Conservation (phyloP, 805 yeast genomes). For the Cyberlindnera bimundalis region DNA sequence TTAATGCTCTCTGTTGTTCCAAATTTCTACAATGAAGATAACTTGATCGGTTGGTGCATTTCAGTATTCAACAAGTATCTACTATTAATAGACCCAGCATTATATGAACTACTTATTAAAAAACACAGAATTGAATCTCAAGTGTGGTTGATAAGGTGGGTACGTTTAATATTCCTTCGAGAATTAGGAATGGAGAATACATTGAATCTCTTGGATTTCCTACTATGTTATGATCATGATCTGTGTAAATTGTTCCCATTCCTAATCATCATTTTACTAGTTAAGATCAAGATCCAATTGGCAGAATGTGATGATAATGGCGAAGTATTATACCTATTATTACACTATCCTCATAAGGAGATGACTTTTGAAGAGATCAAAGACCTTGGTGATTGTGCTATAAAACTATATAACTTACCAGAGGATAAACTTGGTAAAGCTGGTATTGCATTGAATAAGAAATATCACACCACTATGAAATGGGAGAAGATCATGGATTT, state of each 20-base stretch:
- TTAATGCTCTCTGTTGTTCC: constrained; percentile 41
- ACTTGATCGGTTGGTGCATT: constrained; percentile 40
- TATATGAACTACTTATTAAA: constrained; percentile 42
- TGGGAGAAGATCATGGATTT: constrained; percentile 39
- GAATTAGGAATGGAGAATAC: constrained; percentile 41
- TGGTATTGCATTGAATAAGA: constrained; percentile 40
- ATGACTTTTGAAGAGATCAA: constrained; percentile 29
- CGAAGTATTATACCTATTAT: constrained; percentile 41
- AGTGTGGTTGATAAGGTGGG: constrained; percentile 50
- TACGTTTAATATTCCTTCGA: constrained; percentile 41
- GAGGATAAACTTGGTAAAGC: constrained; percentile 33
- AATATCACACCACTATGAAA: constrained; percentile 37
- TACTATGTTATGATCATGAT: constrained; percentile 32
- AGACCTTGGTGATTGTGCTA: constrained; percentile 33
- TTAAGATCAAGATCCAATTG: constrained; percentile 42
- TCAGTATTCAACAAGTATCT: constrained; percentile 39
- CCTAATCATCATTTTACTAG: constrained; percentile 38
- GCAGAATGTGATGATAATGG: constrained; percentile 45
- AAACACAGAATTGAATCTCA: constrained; percentile 45
- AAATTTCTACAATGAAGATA: constrained; percentile 40
- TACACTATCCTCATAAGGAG: constrained; percentile 40
- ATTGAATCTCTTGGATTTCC: constrained; percentile 40
- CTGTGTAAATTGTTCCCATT: constrained; percentile 36
- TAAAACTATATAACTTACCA: constrained; percentile 32
- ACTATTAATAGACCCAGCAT: constrained; percentile 43